phyloP scores from a whole-genome alignment of 2,329 filamentous ascomycete species.

The Septoria petroselini region DNA sequence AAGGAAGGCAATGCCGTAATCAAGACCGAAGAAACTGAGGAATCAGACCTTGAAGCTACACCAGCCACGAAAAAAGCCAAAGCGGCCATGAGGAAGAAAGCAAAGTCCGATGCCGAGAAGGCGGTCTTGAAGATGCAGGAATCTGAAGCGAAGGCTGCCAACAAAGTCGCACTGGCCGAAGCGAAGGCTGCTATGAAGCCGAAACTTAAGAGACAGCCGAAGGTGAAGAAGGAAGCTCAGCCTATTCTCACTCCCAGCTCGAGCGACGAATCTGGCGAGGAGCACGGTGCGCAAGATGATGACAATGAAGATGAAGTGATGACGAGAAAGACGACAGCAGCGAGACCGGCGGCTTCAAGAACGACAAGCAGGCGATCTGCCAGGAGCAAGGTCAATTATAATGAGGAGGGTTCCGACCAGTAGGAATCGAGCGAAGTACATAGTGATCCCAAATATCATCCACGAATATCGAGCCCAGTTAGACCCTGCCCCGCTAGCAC shows the following conservation, averaged over 20 bases:
- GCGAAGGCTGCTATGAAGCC: slow-evolving; percentile 10
- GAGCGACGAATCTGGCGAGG: slow-evolving; percentile 18
- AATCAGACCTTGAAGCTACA: slow-evolving; percentile 38
- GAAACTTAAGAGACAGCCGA: slow-evolving; percentile 6
- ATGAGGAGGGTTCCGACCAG: slow-evolving; percentile 16
- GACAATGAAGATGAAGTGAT: slow-evolving; percentile 12
- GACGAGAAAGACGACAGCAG: not conserved
- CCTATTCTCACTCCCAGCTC: slow-evolving; percentile 22
- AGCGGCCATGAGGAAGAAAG: slow-evolving; percentile 34
- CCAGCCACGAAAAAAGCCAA: slow-evolving; percentile 44
- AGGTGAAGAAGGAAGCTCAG: slow-evolving; percentile 22
- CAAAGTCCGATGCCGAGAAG: slow-evolving; percentile 27
- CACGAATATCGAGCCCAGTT: too few relatives aligned
- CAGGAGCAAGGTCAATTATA: slow-evolving; percentile 24
- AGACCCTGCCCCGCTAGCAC: too few relatives aligned
- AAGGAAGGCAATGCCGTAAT: slow-evolving; percentile 22
- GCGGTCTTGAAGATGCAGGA: slow-evolving; percentile 24
- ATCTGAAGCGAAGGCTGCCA: slow-evolving; percentile 16
- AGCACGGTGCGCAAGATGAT: slow-evolving; percentile 6
- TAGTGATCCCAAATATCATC: too few relatives aligned
- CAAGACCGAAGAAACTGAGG: slow-evolving; percentile 30
- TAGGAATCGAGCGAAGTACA: too few relatives aligned
- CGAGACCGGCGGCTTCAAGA: slow-evolving; percentile 17
- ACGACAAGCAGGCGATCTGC: slow-evolving; percentile 18
- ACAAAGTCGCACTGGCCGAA: slow-evolving; percentile 5